Base-by-base conservation (phyloP, 208 protist species). In the Trypanosoma rangeli region DNA sequence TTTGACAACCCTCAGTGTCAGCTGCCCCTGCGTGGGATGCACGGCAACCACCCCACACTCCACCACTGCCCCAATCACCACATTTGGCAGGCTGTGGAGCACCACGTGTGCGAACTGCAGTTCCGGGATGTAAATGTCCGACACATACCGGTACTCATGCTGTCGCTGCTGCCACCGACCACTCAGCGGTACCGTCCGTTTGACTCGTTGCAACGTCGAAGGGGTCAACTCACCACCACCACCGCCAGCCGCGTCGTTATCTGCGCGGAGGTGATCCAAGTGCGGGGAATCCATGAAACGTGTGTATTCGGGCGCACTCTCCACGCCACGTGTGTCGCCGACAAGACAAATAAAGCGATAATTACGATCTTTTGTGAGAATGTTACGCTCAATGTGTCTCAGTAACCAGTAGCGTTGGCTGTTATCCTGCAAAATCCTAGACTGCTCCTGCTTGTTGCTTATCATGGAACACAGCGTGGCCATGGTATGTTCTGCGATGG, bases 371-470 rank as follows among this genome's bases (percentile, higher is more conserved):
- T 57, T 74, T n/a, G 54, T 55, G 31, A 65, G 73, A 61, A 78
- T 33, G 68, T 73, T 77, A 44, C 90, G 74, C 22, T 87, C 72
- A 44, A 95, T 82, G 64, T 89, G 84, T 31, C 78, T 55, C 29
- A 95, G 72, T 18, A 85, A 69, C 88, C 90, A 95, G 73, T 89
- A 95, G 15, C 87, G 86, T 20, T 76, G 84, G 70, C 83, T 93
- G 78, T 56, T 85, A 67, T 95, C 90, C 62, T 95, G 87, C 66
- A 95, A 81, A n/a, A 92, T 74, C 29, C 76, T 88, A 8, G 86
- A 76, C 60, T 86, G 88, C 64, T 94, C 84, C 80, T 95, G 90
- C 64, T 90, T 86, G 44, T 49, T 79, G 77, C 86, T 94, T 73
- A 94, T 93, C 74, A 83, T 92, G 3, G 84, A 76, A 49, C 90